phyloP scores from a whole-genome alignment of 192 early-diverging fungal genomes.

The Coemansia sp. region DNA sequence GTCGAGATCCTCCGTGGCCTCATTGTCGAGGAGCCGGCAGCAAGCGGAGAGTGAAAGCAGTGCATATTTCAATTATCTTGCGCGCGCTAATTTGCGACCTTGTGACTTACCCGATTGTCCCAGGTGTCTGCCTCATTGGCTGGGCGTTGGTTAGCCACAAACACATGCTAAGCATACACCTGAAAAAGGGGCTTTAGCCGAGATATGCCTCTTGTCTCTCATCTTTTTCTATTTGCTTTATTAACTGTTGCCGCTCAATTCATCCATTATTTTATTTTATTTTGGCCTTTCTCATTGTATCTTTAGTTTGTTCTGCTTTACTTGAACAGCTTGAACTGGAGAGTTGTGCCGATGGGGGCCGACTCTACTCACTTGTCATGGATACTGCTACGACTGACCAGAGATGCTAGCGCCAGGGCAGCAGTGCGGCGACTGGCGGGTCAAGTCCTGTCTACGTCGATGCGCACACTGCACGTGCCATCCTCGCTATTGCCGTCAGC shows the following conservation, averaged over 20 bases:
- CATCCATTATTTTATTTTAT: neutral
- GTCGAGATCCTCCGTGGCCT: slow-evolving; percentile 57
- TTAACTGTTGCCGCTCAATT: neutral
- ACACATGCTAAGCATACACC: neutral
- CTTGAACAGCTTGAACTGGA: neutral
- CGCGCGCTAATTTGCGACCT: neutral
- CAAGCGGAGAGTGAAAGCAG: neutral
- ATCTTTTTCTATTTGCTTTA: neutral
- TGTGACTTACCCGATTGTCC: neutral
- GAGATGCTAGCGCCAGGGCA: slow-evolving; percentile 22
- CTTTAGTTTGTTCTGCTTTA: neutral
- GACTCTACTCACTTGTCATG: slow-evolving; percentile 44
- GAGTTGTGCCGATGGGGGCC: slow-evolving; percentile 33
- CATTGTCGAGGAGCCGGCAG: neutral
- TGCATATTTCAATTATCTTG: neutral
- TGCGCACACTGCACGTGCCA: slow-evolving; percentile 2
- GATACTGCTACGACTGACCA: slow-evolving; percentile 28
- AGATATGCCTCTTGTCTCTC: neutral
- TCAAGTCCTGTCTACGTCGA: slow-evolving; percentile 2
- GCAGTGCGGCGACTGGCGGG: slow-evolving; percentile 21
- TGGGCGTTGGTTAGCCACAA: neutral
- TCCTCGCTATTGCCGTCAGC: neutral
- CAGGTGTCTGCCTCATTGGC: neutral
- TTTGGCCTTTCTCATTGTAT: neutral
- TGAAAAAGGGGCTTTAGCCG: slow-evolving; percentile 6